Evolutionary conservation across 75 land plant genomes (phyloP), one percentile per base, ranked within the genome.

Genomic region (Isoetes taiwanensis): DNA sequence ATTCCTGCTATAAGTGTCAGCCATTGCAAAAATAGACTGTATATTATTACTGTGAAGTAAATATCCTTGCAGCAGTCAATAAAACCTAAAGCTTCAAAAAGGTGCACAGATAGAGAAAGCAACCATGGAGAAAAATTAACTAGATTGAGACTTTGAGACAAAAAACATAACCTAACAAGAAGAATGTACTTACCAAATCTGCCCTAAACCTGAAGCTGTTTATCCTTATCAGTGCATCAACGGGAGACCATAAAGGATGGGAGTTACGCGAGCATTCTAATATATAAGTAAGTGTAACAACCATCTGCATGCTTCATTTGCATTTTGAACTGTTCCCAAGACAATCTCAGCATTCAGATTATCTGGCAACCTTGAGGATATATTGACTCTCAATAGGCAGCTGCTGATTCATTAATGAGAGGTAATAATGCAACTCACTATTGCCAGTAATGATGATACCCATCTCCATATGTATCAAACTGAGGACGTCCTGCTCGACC

Each of bases 401-500:
- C 54, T 91, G 93, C 56, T 91, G 85, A 66, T 91, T 91, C 97
- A 91, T 91, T 4, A 91, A 64, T 1, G 97, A 91, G 9, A 91
- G 77, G 63, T 91, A 91, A 42, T 91, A 91, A 43, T 74, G 83
- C 6, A 91, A 66, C 64, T 91, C 91, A 69, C 73, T 78, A 34
- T 86, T 84, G 3, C 87, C 87, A 19, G 91, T 91, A 21, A 91
- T 70, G 26, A 91, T 91, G 32, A 91, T 91, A 26, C 97, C 97
- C 57, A n/a, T 82, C 87, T n/a, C 97, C 97, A 72, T 85, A 74
- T 19, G 84, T 67, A 59, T 91, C 97, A 77, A 64, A 91, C 58
- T 91, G 97, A 27, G 97, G 97, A 65, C 97, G 74, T 58, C 97
- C 97, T 34, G 97, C 97, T 58, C 97, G 81, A 56, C 93, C 91